Percentiles rank a stretch among this genome's conserved stretches.
These are phyloP conservation scores for Suillus placidus DNA, from an alignment of 768 basidiomycete species.

Conservation along the genomic window DNA sequence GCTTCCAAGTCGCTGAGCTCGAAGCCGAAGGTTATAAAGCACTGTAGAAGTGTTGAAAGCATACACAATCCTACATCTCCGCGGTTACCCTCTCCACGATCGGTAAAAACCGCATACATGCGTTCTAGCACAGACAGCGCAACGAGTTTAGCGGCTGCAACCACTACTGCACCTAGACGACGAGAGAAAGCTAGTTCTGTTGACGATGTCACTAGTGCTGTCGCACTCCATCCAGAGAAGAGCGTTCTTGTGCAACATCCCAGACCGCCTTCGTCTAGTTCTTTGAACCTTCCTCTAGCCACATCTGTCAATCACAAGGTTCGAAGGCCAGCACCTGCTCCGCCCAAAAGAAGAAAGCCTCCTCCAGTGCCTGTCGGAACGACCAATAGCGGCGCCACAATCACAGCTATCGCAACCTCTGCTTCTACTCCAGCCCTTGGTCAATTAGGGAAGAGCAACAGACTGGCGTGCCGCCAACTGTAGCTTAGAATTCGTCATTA, in stretches of 20 bases:
- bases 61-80: conserved; percentile 37
- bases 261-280: conserved; percentile 22
- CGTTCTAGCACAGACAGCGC: conserved; percentile 44
- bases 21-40: conserved; percentile 53
- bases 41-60: conserved; percentile 69
- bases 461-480: not conserved
- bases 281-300: conserved; percentile 21
- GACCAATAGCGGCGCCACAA: conserved; percentile 54
- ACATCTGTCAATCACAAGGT: conserved; percentile 23
- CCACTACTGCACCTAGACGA: conserved; percentile 19
- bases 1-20: conserved; percentile 25
- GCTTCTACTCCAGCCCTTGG: conserved; percentile 24
- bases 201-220: conserved; percentile 25
- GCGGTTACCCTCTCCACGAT: conserved; percentile 34
- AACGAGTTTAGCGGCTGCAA: conserved; percentile 32
- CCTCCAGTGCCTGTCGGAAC: conserved; percentile 64
- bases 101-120: conserved; percentile 39
- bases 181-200: conserved; percentile 30
- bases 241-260: conserved; percentile 20
- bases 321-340: conserved; percentile 66
- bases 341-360: conserved; percentile 68
- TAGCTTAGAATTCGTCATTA: not conserved
- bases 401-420: conserved; percentile 59
- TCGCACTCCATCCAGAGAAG: conserved; percentile 20
- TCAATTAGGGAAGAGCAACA: conserved; percentile 23